A percentile compares a stretch with the other conserved stretches of the same genome.
These are phyloP conservation scores for Aureobasidium musti DNA, from an alignment of 2,329 filamentous ascomycete species.

Conservation along the genomic window DNA sequence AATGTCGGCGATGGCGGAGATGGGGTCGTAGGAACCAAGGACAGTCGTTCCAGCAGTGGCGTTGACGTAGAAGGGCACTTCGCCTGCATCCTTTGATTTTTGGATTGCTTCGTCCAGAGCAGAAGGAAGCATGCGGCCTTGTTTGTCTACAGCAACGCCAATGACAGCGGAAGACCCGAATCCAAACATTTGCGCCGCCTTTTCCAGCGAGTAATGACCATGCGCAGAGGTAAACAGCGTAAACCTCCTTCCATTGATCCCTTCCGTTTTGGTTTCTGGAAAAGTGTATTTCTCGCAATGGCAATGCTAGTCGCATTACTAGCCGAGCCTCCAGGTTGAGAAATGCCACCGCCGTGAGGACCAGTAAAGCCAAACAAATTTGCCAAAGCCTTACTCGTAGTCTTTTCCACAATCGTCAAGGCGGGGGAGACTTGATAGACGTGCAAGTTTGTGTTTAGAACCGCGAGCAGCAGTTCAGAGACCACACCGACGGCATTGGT, in stretches of 20 bases:
- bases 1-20: constrained; percentile 67
- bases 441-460: constrained; percentile 91
- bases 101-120: constrained; percentile 65
- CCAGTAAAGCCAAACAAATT: constrained; percentile 73
- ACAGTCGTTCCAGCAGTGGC: constrained; percentile 95
- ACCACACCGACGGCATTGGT: constrained; percentile 85
- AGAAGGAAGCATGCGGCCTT: constrained; percentile 69
- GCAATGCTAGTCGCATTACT: constrained; percentile 85
- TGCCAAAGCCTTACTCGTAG: constrained; percentile 72
- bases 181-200: constrained; percentile 88
- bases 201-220: constrained; percentile 93
- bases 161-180: constrained; percentile 75
- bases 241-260: constrained; percentile 67
- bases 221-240: constrained; percentile 86
- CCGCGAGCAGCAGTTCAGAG: constrained; percentile 79
- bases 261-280: constrained; percentile 72
- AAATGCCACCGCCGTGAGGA: constrained; percentile 68
- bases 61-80: constrained; percentile 91
- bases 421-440: constrained; percentile 93
- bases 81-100: constrained; percentile 64
- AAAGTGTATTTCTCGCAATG: constrained; percentile 80
- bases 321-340: constrained; percentile 76
- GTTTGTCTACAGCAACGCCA: constrained; percentile 69
- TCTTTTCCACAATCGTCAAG: constrained; percentile 83
- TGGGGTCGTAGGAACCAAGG: constrained; percentile 82